Conservation (phyloP, 768 basidiomycete species). For the Lanmaoa pseudosensibilis region DNA sequence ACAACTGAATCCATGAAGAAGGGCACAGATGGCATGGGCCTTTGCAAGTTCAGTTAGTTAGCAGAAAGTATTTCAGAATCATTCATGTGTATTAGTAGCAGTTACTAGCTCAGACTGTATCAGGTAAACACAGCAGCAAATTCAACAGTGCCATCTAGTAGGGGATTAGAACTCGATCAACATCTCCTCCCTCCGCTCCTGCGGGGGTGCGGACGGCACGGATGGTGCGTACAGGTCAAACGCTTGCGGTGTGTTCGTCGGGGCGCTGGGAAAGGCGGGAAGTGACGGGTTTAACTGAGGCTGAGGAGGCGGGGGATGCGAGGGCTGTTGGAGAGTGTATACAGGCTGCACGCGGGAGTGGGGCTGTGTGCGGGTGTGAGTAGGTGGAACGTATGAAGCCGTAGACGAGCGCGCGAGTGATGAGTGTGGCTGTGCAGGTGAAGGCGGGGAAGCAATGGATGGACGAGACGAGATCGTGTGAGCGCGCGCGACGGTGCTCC, state of each 20-base stretch:
- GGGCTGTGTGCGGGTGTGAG: conserved; percentile 5
- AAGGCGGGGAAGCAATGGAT: conserved; percentile 17
- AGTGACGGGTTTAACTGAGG: conserved; percentile 34
- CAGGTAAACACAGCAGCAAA: not conserved
- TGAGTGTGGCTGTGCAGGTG: conserved; percentile 10
- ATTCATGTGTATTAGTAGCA: not conserved
- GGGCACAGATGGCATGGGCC: not conserved
- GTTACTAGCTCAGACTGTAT: not conserved
- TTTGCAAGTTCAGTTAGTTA: not conserved
- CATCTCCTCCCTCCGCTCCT: conserved; percentile 63
- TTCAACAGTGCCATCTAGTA: not conserved
- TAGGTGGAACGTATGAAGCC: conserved; percentile 19
- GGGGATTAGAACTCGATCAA: conserved; percentile 42
- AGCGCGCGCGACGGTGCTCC: conserved; percentile 24
- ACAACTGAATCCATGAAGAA: not conserved
- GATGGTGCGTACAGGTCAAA: conserved; percentile 52
- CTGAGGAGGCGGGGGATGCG: conserved; percentile 12
- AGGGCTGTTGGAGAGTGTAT: conserved; percentile 7
- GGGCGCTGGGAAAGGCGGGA: conserved; percentile 65
- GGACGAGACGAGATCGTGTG: conserved; percentile 30
- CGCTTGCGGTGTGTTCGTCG: conserved; percentile 56
- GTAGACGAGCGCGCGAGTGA: conserved; percentile 26
- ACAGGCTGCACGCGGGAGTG: conserved; percentile 4
- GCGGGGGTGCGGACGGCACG: conserved; percentile 45
- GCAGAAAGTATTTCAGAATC: not conserved